Evolutionary conservation across 1,284 basidiomycete species (phyloP).

Genomic region (Wallemia ichthyophaga): DNA sequence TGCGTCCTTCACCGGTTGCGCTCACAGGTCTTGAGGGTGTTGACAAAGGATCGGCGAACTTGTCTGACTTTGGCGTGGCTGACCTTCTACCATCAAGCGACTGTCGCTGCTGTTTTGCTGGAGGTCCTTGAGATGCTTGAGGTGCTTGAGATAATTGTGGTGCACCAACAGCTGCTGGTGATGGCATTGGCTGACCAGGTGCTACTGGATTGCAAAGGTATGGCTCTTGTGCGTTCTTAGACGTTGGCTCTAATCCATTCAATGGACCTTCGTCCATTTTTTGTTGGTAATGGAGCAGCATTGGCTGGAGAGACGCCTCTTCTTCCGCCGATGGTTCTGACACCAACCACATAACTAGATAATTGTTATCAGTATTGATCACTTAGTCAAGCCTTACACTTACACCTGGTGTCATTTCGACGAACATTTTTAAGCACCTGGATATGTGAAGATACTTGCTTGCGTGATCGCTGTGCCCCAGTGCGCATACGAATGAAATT

Average conservation of each 20-base stretch:
- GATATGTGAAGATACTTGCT: constrained; percentile 17
- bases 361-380: background rate
- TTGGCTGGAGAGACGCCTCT: background rate
- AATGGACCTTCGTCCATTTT: background rate
- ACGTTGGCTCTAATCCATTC: background rate
- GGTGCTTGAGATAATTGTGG: too few species aligned
- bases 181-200: background rate
- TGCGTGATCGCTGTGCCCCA: constrained; percentile 13
- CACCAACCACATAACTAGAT: background rate
- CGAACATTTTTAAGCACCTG: constrained; percentile 15
- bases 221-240: background rate
- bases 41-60: background rate
- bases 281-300: background rate
- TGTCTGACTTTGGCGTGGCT: background rate
- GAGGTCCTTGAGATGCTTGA: too few species aligned
- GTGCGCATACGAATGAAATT: constrained; percentile 21
- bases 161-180: background rate
- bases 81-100: background rate
- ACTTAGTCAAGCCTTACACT: background rate
- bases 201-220: background rate
- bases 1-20: background rate
- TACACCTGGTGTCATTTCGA: background rate
- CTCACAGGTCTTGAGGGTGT: background rate
- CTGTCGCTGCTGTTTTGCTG: background rate
- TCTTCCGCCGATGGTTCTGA: background rate